Percentiles rank a stretch among this genome's conserved stretches.
Evolutionary conservation across 2,329 filamentous ascomycete species (phyloP).

Genomic region (Xylariaceae sp.): DNA sequence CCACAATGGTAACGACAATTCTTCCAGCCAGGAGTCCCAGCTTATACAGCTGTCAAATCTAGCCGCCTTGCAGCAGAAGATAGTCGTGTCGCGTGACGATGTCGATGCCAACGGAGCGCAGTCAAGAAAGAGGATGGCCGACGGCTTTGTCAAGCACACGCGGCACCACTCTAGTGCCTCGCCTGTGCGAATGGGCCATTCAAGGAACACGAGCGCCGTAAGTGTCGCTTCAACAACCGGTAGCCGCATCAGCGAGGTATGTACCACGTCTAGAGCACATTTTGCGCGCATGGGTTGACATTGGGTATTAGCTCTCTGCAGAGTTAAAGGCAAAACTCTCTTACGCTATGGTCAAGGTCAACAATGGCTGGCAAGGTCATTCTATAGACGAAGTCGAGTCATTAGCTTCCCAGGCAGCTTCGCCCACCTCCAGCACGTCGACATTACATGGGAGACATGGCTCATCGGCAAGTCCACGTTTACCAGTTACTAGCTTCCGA

Average conservation of each 20-base stretch:
- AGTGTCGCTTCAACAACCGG: conserved; percentile 66
- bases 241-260: conserved; percentile 80
- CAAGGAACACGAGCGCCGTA: conserved; percentile 74
- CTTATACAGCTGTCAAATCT: conserved; percentile 64
- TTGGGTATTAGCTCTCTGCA: conserved; percentile 40
- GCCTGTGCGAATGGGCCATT: conserved; percentile 62
- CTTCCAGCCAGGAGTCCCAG: conserved; percentile 62
- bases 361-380: conserved; percentile 84
- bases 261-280: conserved; percentile 39
- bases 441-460: conserved; percentile 59
- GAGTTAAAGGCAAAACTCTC: conserved; percentile 84
- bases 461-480: conserved; percentile 62
- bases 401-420: conserved; percentile 71
- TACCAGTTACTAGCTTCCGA: conserved; percentile 47
- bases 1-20: conserved; percentile 47
- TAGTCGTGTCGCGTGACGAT: conserved; percentile 48
- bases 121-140: conserved; percentile 76
- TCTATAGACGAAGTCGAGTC: conserved; percentile 80
- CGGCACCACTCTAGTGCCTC: conserved; percentile 52
- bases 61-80: conserved; percentile 60
- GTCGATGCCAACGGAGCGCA: conserved; percentile 41
- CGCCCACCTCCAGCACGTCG: conserved; percentile 65
- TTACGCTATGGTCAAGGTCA: conserved; percentile 93
- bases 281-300: conserved; percentile 29
- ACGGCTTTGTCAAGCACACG: conserved; percentile 71